A percentile compares a stretch with the other conserved stretches of the same genome.
Evolutionary conservation across 768 basidiomycete species (phyloP).

Genomic region (Rhizopogon roseolus): DNA sequence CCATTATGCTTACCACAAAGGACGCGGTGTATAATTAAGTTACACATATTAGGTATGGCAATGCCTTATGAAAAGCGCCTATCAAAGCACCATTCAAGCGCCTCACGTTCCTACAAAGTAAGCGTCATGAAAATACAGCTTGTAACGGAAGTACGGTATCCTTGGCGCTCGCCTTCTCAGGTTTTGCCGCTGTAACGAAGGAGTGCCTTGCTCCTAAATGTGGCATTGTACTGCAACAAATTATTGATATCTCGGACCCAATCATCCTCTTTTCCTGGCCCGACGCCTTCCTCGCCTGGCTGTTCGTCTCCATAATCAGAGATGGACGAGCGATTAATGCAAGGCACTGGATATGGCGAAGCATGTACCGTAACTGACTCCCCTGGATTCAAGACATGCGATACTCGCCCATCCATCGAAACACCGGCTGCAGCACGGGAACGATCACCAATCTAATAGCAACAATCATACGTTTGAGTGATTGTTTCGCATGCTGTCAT

Average conservation of each 20-base stretch:
- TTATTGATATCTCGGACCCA: conserved; percentile 99
- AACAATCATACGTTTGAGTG: conserved; percentile 1
- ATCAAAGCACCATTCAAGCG: background rate
- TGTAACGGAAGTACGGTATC: background rate
- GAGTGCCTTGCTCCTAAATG: conserved; percentile 87
- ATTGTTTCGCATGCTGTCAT: conserved; percentile 1
- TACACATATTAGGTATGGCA: background rate
- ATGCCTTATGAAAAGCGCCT: background rate
- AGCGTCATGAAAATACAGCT: background rate
- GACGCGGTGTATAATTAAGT: no score
- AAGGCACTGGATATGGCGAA: conserved; percentile 88
- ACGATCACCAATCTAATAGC: conserved; percentile 69
- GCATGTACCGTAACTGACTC: conserved; percentile 83
- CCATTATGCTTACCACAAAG: no score
- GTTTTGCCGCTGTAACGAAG: conserved; percentile 58
- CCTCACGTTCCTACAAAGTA: background rate
- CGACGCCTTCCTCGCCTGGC: conserved; percentile 57
- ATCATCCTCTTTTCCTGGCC: conserved; percentile 81
- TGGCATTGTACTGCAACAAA: conserved; percentile 89
- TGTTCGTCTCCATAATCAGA: conserved; percentile 41
- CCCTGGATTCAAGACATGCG: conserved; percentile 76
- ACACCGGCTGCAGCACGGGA: conserved; percentile 85
- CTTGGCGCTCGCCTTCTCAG: background rate
- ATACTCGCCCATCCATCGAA: conserved; percentile 90
- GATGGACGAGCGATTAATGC: conserved; percentile 84